Evolutionary conservation across 371 early-diverging fungal genomes (phyloP).

Genomic region (Haplosporangium sp.): DNA sequence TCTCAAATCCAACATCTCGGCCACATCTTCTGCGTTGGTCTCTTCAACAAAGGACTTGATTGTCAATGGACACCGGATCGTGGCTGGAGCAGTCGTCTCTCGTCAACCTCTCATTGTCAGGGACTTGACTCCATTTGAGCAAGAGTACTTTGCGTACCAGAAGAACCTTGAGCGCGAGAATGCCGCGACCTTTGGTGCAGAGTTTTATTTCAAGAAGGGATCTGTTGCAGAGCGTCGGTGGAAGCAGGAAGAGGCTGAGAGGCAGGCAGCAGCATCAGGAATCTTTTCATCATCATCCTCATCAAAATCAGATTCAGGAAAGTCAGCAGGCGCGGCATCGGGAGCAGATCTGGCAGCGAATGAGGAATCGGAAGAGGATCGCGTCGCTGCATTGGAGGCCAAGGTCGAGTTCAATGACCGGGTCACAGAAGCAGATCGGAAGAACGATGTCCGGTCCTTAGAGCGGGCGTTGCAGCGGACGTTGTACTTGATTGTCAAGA

Average conservation of each 20-base stretch:
- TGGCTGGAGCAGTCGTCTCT: constrained; percentile 80
- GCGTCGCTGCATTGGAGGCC: constrained; percentile 57
- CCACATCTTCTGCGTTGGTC: constrained; percentile 34
- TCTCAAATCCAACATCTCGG: constrained; percentile 50
- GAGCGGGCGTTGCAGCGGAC: constrained; percentile 80
- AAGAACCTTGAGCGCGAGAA: constrained; percentile 74
- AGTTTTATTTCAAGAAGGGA: constrained; percentile 93
- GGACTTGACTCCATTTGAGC: constrained; percentile 77
- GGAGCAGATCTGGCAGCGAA: constrained; percentile 26
- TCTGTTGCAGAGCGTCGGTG: constrained; percentile 81
- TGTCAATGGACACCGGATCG: constrained; percentile 57
- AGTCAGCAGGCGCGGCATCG: constrained; percentile 12
- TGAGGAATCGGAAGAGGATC: constrained; percentile 61
- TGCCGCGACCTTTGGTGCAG: constrained; percentile 76
- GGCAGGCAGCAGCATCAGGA: constrained; percentile 16
- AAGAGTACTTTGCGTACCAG: constrained; percentile 80
- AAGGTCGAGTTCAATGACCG: constrained; percentile 63
- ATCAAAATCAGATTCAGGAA: neutral
- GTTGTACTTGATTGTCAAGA: constrained; percentile 82
- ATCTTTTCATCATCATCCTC: constrained; percentile 8
- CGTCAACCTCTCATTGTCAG: constrained; percentile 86
- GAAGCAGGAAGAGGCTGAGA: constrained; percentile 61
- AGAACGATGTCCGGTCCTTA: constrained; percentile 74
- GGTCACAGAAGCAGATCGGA: constrained; percentile 74
- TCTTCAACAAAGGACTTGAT: constrained; percentile 46